Base-by-base conservation (phyloP, 2,329 filamentous ascomycete genomes). In the Botrytis porri region DNA sequence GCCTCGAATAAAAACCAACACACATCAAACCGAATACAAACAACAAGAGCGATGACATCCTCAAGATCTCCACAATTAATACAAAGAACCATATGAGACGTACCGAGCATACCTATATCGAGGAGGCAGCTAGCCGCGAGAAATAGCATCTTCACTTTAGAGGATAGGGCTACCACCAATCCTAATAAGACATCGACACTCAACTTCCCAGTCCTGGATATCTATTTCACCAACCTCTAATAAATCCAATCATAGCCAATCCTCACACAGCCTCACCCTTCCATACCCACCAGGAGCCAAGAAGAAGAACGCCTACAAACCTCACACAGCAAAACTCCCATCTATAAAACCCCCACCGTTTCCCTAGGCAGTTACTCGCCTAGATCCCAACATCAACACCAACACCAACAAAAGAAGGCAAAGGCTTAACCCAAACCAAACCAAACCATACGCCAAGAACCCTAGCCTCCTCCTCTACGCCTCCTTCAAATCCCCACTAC, bases 151-250 rank as follows among this genome's bases (percentile, higher is more conserved):
- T 6, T 9, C 48, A 25, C 9, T 1, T 3, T 25, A 51, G 5
- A 12, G 45, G 10, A 20, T 10, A 22, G 20, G 20, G 43, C 4
- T 51, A 51, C 10, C 4, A 25, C 25, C 25, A n/a, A 14, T n/a
- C 22, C 3, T 3, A n/a, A 6, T 1, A n/a, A 0, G 1, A 29
- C 3, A 29, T 29, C 6, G 12, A 54, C 6, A 16, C n/a, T 18
- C 6, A 2, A 18, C n/a, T 54, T 54, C 5, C 51, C 0, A 16
- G 6, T 8, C 51, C 2, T 16, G 1, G 6, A 54, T 0, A 3
- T 54, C 14, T 7, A 54, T 29, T n/a, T 16, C 25, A 6, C 14
- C 14, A 29, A 16, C 6, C 29, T 8, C 14, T n/a, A 29, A 29
- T 5, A 2, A 57, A 57, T n/a, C 12, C 48, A 54, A 29, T 29